Evolutionary conservation across 345 rosid species (phyloP), one percentile per base, ranked within the genome.

Genomic region (Anastatica hierochuntica): DNA sequence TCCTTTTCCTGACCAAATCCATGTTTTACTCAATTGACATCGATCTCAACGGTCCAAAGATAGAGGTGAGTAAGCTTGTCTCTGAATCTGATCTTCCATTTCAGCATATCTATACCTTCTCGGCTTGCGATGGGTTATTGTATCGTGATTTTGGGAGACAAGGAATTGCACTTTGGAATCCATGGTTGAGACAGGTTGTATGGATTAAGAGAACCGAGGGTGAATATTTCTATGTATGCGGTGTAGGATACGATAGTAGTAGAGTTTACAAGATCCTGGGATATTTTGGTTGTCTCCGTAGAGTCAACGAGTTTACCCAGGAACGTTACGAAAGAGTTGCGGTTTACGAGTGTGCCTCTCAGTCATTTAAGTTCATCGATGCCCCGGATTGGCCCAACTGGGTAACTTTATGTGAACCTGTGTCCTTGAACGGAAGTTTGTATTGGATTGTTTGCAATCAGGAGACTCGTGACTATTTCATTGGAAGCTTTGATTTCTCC

Each of bases 401-500:
- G n/a, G n/a, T n/a, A 1, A 33, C 44, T 48, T 14, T 8, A 27
- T 8, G n/a, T 0, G 43, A 43, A 31, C 43, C 53, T 5, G 27
- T 46, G 53, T 58, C 56, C 8, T 10, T 60, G 23, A 48, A 60
- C 23, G 64, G 56, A 8, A 49, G 39, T 14, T 15, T 60, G 2
- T 49, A 48, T 13, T 48, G 56, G 56, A 4, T 49, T 29, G 9
- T 21, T 29, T 0, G 8, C 3, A 2, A 30, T 14, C 21, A 0
- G 0, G 34, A 49, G 10, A 37, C 37, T 18, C 2, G 9, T 8
- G 45, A 46, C 15, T 19, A 14, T 49, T 14, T 49, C n/a, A 60
- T 60, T n/a, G 16, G 34, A 40, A 19, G 49, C 24, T 49, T 60
- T 40, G 65, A 49, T 18, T 49, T 60, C 26, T 40, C 56, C 0